A percentile compares a stretch with the other conserved stretches of the same genome.
phyloP scores from a whole-genome alignment of 176 grass and related monocot species.

The Carex kokanica region DNA sequence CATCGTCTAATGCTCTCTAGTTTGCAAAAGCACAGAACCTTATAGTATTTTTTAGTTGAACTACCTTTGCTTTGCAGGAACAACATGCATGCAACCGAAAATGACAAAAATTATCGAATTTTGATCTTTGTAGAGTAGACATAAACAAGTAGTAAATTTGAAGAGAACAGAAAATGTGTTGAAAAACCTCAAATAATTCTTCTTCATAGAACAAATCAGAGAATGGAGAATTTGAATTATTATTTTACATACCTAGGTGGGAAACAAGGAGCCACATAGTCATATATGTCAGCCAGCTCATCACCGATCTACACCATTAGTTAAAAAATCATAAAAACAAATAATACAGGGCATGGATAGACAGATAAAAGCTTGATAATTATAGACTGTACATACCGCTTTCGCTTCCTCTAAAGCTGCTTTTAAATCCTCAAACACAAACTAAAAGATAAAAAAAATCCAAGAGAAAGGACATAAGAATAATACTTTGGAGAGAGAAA shows the following conservation, averaged over 20 bases:
- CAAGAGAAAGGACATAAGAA: conserved; percentile 28
- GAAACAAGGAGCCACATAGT: conserved; percentile 99
- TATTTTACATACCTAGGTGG: conserved; percentile 71
- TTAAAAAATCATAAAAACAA: background rate
- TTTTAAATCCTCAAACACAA: conserved; percentile 93
- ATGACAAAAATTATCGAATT: background rate
- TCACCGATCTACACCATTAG: conserved; percentile 65
- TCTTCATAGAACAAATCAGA: background rate
- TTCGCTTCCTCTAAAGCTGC: conserved; percentile 98
- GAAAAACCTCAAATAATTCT: background rate
- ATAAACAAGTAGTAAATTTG: background rate
- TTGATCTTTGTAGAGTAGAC: background rate
- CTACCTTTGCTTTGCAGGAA: conserved; percentile 5
- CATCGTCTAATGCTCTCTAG: background rate
- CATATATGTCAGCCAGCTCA: conserved; percentile 99
- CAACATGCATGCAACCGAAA: background rate
- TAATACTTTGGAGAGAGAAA: conserved; percentile 16
- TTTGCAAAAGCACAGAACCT: background rate
- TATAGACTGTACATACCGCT: conserved; percentile 46
- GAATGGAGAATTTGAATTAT: conserved; percentile 4
- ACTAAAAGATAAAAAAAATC: conserved; percentile 52
- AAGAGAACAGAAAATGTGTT: background rate
- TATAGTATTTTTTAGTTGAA: background rate
- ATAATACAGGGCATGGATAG: background rate
- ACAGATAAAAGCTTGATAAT: background rate